Conservation (phyloP, 805 yeast genomes). For the Wickerhamiella musiphila region DNA sequence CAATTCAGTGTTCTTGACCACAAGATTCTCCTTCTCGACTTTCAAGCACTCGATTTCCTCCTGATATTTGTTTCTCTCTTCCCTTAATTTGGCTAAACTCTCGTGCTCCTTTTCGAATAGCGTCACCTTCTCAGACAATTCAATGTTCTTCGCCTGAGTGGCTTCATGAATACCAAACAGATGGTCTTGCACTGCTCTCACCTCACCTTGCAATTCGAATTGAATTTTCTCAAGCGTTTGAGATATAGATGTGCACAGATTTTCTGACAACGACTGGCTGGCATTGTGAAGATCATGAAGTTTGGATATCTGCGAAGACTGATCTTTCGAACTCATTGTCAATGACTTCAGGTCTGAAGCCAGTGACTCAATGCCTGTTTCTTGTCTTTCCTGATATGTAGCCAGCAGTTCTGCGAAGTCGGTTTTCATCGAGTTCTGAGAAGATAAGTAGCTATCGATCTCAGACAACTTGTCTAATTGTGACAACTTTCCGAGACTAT, state of each 20-base stretch:
- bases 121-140: no score
- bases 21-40: slow-evolving; percentile 5
- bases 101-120: slow-evolving; percentile 7
- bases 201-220: slow-evolving; percentile 9
- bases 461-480: neutral
- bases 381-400: neutral
- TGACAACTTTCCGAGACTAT: slow-evolving; percentile 1
- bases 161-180: slow-evolving; percentile 7
- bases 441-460: neutral
- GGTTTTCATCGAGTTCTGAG: neutral
- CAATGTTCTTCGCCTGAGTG: no score
- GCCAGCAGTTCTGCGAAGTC: neutral
- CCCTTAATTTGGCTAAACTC: neutral
- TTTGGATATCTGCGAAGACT: no score
- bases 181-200: slow-evolving; percentile 13
- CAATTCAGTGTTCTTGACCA: slow-evolving; percentile 6
- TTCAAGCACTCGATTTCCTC: slow-evolving; percentile 6
- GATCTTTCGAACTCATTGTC: no score
- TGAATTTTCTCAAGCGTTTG: no score
- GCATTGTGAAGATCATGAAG: no score
- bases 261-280: neutral
- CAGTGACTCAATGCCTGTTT: no score
- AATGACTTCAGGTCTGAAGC: no score
- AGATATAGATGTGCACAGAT: no score
- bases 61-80: neutral